phyloP scores from a whole-genome alignment of 1,139 yeast species.

The Nematodospora anomalae region DNA sequence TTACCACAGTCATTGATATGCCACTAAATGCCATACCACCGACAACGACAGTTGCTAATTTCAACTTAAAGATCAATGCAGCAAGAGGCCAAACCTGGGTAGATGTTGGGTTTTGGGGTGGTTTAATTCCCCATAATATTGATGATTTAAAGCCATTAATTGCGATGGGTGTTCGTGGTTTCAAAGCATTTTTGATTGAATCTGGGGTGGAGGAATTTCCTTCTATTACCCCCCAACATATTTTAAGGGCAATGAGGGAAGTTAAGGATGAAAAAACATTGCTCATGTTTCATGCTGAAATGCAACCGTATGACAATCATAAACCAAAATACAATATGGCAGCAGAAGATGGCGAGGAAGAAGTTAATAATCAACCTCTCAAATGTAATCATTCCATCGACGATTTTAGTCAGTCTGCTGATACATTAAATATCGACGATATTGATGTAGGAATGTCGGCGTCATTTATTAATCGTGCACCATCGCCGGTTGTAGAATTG shows the following conservation, averaged over 20 bases:
- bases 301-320: conserved; percentile 49
- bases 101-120: conserved; percentile 97
- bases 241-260: conserved; percentile 60
- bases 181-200: conserved; percentile 87
- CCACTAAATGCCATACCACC: conserved; percentile 96
- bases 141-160: conserved; percentile 71
- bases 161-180: conserved; percentile 84
- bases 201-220: conserved; percentile 96
- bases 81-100: conserved; percentile 86
- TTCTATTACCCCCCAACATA: conserved; percentile 62
- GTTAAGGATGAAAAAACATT: conserved; percentile 65
- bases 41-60: conserved; percentile 78
- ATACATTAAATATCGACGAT: conserved; percentile 27
- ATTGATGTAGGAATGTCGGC: conserved; percentile 49
- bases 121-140: conserved; percentile 76
- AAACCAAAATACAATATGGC: conserved; percentile 25
- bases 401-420: conserved; percentile 11
- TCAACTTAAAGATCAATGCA: conserved; percentile 71
- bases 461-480: conserved; percentile 44
- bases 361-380: no score
- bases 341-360: conserved; percentile 22
- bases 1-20: conserved; percentile 94
- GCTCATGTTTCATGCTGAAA: conserved; percentile 92
- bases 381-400: conserved; percentile 14
- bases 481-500: conserved; percentile 36